phyloP scores from a whole-genome alignment of 2,329 filamentous ascomycete genomes.

The Arthrobotrys sinensis region DNA sequence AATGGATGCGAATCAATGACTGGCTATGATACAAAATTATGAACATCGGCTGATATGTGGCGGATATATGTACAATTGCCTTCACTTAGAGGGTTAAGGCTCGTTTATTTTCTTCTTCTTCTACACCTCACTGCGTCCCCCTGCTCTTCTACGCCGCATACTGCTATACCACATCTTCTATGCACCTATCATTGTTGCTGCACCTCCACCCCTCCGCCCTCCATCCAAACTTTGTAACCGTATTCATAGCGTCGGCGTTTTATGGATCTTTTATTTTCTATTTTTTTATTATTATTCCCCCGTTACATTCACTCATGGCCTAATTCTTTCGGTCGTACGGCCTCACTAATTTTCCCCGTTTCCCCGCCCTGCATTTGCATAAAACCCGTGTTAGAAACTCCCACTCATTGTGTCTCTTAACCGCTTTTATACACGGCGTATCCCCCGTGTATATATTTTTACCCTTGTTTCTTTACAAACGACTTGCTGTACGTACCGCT shows the following conservation, averaged over 20 bases:
- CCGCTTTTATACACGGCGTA: not conserved
- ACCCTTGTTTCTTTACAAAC: slow-evolving; percentile 32
- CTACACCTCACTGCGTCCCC: slow-evolving; percentile 1
- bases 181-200: not conserved
- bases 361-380: slow-evolving; percentile 73
- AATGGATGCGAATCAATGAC: slow-evolving; percentile 4
- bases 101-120: not conserved
- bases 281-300: slow-evolving; percentile 9
- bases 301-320: slow-evolving; percentile 68
- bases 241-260: slow-evolving; percentile 1
- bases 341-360: slow-evolving; percentile 77
- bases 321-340: slow-evolving; percentile 83
- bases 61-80: slow-evolving; percentile 23
- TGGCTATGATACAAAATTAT: slow-evolving; percentile 23
- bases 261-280: not conserved
- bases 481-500: slow-evolving; percentile 73
- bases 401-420: slow-evolving; percentile 35
- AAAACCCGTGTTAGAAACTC: slow-evolving; percentile 61
- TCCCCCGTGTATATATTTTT: not conserved
- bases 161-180: not conserved
- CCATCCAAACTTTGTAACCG: slow-evolving; percentile 7
- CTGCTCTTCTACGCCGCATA: slow-evolving; percentile 5
- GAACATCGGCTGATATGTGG: slow-evolving; percentile 7
- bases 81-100: not conserved
- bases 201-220: not conserved